Evolutionary conservation across 192 early-diverging fungal genomes (phyloP).

Genomic region (Fimicolochytrium jonesii): DNA sequence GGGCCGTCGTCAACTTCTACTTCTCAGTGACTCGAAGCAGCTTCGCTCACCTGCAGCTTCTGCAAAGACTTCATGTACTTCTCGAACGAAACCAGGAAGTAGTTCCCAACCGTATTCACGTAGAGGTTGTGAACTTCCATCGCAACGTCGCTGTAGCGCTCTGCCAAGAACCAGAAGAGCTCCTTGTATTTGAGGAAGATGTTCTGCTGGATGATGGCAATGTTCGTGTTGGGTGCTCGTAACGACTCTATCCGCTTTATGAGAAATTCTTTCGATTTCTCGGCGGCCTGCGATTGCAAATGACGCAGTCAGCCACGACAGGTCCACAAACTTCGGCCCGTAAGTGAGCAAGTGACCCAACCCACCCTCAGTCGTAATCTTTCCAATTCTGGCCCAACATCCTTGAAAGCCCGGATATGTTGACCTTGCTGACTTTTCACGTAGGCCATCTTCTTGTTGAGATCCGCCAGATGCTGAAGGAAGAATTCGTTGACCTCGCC

Average conservation of each 20-base stretch:
- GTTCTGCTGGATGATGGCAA: constrained; percentile 88
- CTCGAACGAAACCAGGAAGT: constrained; percentile 88
- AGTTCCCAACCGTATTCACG: constrained; percentile 76
- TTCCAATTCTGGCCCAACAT: constrained; percentile 91
- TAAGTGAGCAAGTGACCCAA: not conserved
- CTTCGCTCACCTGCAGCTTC: constrained; percentile 64
- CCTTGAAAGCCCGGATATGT: constrained; percentile 73
- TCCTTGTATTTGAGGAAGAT: constrained; percentile 88
- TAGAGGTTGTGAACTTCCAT: constrained; percentile 84
- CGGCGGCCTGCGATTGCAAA: constrained; percentile 55
- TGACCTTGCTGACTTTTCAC: constrained; percentile 70
- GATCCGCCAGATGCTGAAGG: constrained; percentile 72
- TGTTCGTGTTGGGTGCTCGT: constrained; percentile 85
- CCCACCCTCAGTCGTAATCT: constrained; percentile 71
- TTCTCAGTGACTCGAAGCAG: too few relatives aligned
- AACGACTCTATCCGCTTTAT: constrained; percentile 81
- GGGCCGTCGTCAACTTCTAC: not conserved
- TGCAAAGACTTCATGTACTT: constrained; percentile 72
- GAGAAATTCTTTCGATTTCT: constrained; percentile 85
- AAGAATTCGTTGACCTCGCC: constrained; percentile 90
- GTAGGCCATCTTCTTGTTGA: constrained; percentile 85
- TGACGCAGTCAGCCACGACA: too few relatives aligned
- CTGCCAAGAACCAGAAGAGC: constrained; percentile 86
- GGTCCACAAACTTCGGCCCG: too few relatives aligned
- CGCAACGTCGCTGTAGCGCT: constrained; percentile 82